Evolutionary conservation across 306 rosid genomes (phyloP).

Genomic region (Carpinus viminea): DNA sequence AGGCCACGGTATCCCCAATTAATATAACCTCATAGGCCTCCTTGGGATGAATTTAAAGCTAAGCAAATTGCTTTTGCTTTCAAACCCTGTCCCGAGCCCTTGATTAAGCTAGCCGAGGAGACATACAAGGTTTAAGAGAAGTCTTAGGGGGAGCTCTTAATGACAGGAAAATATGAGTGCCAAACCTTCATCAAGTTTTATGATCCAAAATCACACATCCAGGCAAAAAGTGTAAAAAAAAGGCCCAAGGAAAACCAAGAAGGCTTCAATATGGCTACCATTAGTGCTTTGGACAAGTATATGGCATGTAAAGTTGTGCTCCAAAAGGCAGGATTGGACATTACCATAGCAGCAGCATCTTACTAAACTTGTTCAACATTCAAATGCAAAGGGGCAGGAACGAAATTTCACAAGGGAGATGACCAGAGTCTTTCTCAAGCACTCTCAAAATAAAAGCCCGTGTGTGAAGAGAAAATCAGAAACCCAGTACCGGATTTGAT

Average conservation of each 20-base stretch:
- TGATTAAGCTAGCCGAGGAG: too few relatives aligned
- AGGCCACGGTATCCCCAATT: too few relatives aligned
- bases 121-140: too few relatives aligned
- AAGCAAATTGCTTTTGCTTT: too few relatives aligned
- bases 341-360: background rate
- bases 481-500: constrained; percentile 35
- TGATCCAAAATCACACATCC: background rate
- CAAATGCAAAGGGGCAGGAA: constrained; percentile 1
- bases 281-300: background rate
- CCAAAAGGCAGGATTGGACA: background rate
- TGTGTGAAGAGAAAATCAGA: background rate
- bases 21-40: too few relatives aligned
- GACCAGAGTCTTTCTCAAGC: background rate
- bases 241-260: background rate
- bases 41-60: too few relatives aligned
- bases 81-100: too few relatives aligned
- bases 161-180: background rate
- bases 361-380: background rate
- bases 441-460: constrained; percentile 36
- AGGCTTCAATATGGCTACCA: background rate
- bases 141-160: background rate
- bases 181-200: background rate
- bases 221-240: too few relatives aligned
- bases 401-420: constrained; percentile 18
- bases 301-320: background rate